phyloP scores from a whole-genome alignment of 2,329 filamentous ascomycete species.

The Sclerotinia subarctica region DNA sequence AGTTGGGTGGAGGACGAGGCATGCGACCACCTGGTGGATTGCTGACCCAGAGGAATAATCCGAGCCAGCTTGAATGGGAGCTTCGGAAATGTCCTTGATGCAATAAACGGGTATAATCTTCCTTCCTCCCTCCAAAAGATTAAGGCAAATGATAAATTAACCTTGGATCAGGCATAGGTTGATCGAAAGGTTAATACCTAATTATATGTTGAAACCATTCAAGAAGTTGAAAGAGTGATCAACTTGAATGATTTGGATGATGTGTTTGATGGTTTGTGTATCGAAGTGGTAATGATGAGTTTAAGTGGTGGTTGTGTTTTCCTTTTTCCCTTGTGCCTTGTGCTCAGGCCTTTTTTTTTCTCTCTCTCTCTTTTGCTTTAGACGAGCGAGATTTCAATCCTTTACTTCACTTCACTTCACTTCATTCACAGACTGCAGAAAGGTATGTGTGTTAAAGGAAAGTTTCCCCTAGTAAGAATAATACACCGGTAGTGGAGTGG shows the following conservation, averaged over 20 bases:
- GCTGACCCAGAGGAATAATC: slow-evolving; percentile 39
- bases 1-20: slow-evolving; percentile 37
- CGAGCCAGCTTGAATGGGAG: slow-evolving; percentile 36
- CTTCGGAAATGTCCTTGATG: slow-evolving; percentile 14
- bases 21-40: slow-evolving; percentile 34
- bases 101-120: neutral
- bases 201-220: slow-evolving; percentile 12
- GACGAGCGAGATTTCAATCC: neutral
- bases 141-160: neutral
- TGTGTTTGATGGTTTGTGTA: neutral
- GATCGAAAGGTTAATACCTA: slow-evolving; percentile 2
- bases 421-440: neutral
- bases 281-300: neutral
- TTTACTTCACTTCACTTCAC: neutral
- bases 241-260: slow-evolving; percentile 17
- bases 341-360: slow-evolving; percentile 8
- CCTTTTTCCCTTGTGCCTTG: neutral
- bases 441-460: neutral
- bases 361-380: neutral
- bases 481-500: no score
- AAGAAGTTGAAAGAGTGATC: slow-evolving; percentile 21
- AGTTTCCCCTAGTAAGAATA: no score
- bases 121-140: slow-evolving; percentile 9
- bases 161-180: slow-evolving; percentile 12
- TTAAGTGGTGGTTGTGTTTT: neutral